Evolutionary conservation across 495 filamentous ascomycete species (phyloP).

Genomic region (Penicillium odoratum): DNA sequence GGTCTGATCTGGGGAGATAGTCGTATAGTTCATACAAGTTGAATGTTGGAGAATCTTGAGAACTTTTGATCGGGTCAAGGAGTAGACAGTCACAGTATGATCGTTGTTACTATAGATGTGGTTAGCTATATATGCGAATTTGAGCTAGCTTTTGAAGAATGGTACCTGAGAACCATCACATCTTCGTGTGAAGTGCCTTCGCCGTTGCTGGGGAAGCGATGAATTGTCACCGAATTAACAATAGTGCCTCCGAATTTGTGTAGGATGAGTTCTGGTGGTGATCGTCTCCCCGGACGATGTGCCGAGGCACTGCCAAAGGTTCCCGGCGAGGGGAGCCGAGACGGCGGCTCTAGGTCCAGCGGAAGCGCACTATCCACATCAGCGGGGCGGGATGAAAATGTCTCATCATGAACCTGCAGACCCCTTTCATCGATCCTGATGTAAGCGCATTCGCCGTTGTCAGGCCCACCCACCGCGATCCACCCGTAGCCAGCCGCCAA

Average conservation of each 20-base stretch:
- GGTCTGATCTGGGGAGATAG: conserved; percentile 84
- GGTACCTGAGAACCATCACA: conserved; percentile 63
- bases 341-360: conserved; percentile 49
- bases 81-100: conserved; percentile 76
- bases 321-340: conserved; percentile 30
- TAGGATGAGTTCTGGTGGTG: conserved; percentile 48
- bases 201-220: conserved; percentile 53
- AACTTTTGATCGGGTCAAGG: conserved; percentile 60
- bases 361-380: conserved; percentile 65
- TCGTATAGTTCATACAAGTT: conserved; percentile 85
- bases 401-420: conserved; percentile 29
- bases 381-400: conserved; percentile 36
- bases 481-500: conserved; percentile 81
- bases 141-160: not conserved
- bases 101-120: conserved; percentile 74
- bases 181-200: conserved; percentile 55
- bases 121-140: not conserved
- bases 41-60: conserved; percentile 70
- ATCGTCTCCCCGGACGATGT: conserved; percentile 29
- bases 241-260: conserved; percentile 58
- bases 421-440: conserved; percentile 58
- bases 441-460: conserved; percentile 79
- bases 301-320: conserved; percentile 27
- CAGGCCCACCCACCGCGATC: conserved; percentile 82
- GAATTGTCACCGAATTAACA: conserved; percentile 72